phyloP scores from a whole-genome alignment of 2,329 filamentous ascomycete genomes.

The Zasmidium angulare region DNA sequence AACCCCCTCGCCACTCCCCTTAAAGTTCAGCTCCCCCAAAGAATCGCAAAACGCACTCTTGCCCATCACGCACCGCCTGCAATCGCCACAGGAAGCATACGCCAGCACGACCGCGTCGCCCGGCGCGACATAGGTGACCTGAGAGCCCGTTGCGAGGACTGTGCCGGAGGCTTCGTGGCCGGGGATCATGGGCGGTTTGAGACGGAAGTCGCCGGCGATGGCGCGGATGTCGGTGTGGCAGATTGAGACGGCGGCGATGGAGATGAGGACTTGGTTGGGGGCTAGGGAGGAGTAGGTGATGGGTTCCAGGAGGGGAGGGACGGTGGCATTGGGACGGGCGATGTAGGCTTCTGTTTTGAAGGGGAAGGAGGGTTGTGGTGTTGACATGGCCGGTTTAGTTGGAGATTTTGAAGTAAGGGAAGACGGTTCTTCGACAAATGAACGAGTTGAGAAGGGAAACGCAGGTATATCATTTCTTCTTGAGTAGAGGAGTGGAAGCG shows the following conservation, averaged over 20 bases:
- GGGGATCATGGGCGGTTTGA: slow-evolving; percentile 25
- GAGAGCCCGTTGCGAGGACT: slow-evolving; percentile 12
- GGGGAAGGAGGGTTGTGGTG: slow-evolving; percentile 2
- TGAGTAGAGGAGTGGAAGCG: too few relatives aligned
- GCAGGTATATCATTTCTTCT: too few relatives aligned
- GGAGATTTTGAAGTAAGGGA: too few relatives aligned
- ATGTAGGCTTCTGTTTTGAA: slow-evolving; percentile 24
- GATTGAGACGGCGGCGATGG: slow-evolving; percentile 22
- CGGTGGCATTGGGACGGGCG: slow-evolving; percentile 10
- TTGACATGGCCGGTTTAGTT: too few relatives aligned
- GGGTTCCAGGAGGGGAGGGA: slow-evolving; percentile 15
- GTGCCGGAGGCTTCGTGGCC: slow-evolving; percentile 27
- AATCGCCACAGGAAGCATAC: slow-evolving; percentile 20
- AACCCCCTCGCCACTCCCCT: slow-evolving; percentile 11
- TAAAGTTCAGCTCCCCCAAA: slow-evolving; percentile 19
- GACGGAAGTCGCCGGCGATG: slow-evolving; percentile 21
- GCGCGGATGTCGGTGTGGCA: slow-evolving; percentile 25
- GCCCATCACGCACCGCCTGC: slow-evolving; percentile 16
- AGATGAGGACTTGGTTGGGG: slow-evolving; percentile 20
- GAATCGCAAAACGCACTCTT: slow-evolving; percentile 21
- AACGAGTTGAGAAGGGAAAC: too few relatives aligned
- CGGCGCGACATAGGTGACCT: slow-evolving; percentile 14
- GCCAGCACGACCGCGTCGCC: slow-evolving; percentile 21
- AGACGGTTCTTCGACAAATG: too few relatives aligned
- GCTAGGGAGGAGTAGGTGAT: slow-evolving; percentile 15